Percentiles rank a stretch among this genome's conserved stretches.
phyloP scores from a whole-genome alignment of 2,329 filamentous ascomycete genomes.

The Paraphoma chrysanthemicola region DNA sequence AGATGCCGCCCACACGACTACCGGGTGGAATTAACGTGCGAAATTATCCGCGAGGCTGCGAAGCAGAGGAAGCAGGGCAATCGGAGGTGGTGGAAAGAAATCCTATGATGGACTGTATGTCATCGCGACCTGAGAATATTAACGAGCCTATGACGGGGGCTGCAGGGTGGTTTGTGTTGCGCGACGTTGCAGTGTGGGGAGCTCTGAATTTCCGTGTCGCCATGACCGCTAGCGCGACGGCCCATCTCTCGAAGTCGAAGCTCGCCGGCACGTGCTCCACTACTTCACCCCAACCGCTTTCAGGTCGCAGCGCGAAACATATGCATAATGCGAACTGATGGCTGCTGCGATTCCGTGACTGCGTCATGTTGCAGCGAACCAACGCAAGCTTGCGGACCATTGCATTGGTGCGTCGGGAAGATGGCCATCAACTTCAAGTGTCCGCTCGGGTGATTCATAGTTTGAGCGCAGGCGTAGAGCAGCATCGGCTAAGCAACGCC shows the following conservation, averaged over 20 bases:
- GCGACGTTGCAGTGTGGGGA: conserved; percentile 39
- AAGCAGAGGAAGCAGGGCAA: background rate
- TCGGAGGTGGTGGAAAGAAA: conserved; percentile 3
- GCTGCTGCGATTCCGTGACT: no score
- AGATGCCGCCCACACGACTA: conserved; percentile 17
- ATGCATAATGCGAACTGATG: no score
- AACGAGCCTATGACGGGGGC: conserved; percentile 3
- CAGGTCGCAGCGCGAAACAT: no score
- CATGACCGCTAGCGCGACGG: conserved; percentile 26
- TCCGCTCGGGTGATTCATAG: no score
- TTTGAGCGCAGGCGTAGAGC: no score
- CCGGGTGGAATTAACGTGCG: conserved; percentile 13
- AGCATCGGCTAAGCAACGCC: no score
- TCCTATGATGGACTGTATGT: conserved; percentile 10
- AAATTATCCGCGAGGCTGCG: conserved; percentile 3
- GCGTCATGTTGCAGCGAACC: no score
- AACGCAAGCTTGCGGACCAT: no score
- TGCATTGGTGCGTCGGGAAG: no score
- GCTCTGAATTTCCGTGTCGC: conserved; percentile 40
- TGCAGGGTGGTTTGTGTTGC: conserved; percentile 14
- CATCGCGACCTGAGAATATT: conserved; percentile 15
- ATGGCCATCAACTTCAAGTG: no score
- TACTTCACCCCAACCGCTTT: background rate
- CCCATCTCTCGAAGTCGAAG: conserved; percentile 2
- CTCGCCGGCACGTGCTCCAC: conserved; percentile 31